Conservation (phyloP, 495 filamentous ascomycete genomes). For the Delitschia confertaspora region DNA sequence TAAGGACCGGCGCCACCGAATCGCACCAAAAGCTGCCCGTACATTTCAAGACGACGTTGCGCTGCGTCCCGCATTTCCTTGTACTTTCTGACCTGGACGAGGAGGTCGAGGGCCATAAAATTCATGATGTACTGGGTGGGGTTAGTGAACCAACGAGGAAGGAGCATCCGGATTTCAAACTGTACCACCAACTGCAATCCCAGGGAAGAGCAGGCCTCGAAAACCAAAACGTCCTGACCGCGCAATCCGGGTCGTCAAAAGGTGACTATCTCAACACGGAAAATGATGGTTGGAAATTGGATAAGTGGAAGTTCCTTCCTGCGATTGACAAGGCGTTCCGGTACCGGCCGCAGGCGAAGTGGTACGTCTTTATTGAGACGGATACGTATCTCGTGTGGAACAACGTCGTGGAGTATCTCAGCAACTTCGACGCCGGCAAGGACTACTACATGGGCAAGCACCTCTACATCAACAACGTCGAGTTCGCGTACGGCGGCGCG, state of each 20-base stretch:
- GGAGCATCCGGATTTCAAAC: constrained; percentile 24
- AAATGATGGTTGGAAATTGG: constrained; percentile 26
- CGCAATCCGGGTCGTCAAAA: constrained; percentile 18
- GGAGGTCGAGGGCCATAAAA: constrained; percentile 31
- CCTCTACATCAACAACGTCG: constrained; percentile 24
- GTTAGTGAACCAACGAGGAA: constrained; percentile 18
- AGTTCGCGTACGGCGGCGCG: constrained; percentile 26
- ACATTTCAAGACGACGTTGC: constrained; percentile 20
- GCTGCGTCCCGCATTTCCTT: constrained; percentile 26
- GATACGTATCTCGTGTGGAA: constrained; percentile 27
- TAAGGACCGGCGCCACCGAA: constrained; percentile 38
- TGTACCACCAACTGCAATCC: constrained; percentile 22
- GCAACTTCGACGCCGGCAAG: constrained; percentile 20
- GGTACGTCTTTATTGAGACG: constrained; percentile 29
- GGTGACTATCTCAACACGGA: constrained; percentile 20
- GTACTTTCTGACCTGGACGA: constrained; percentile 37
- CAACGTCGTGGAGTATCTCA: constrained; percentile 27
- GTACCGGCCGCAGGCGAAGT: constrained; percentile 24
- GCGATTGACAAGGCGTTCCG: constrained; percentile 18
- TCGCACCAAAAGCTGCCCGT: constrained; percentile 35
- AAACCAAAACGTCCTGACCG: constrained; percentile 11
- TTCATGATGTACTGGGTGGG: constrained; percentile 36
- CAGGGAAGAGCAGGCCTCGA: constrained; percentile 15
- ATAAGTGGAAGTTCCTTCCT: constrained; percentile 30
- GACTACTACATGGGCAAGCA: constrained; percentile 26